Evolutionary conservation across 2,329 filamentous ascomycete species (phyloP), one percentile per base, ranked within the genome.

Genomic region (Hypoxylon sp.): DNA sequence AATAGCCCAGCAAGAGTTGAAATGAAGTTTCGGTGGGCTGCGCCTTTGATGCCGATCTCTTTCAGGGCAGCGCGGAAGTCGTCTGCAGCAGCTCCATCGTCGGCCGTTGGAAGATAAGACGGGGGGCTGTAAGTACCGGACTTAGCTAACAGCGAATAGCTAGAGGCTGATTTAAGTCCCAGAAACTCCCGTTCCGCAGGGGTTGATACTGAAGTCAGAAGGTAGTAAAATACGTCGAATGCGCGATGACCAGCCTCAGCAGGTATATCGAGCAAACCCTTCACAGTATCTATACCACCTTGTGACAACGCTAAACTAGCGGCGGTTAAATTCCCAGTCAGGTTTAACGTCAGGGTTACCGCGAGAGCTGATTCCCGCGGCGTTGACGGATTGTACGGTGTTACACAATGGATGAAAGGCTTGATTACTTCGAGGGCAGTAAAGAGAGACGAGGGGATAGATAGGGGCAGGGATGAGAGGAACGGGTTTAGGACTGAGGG

Each of bases 181-280:
- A 99, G 83, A 67, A 94, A 97, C 78, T 98, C 95, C 62, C 94
- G 87, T 81, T 99, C 96, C 1, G 94, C 91, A 3, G 92, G 90
- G 0, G 93, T 96, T 0, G 96, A 97, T 0, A 93, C 92, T n/a
- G 92, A 94, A 0, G 94, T 97, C 46, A 98, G 86, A 0, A 99
- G 88, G 76, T 98, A 98, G 82, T 99, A 98, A 78, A 99, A 98
- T 54, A 97, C 96, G 77, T 99, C 95, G 74, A 99, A 99, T 3
- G 95, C 96, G 70, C 96, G 91, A 80, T 94, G 94, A 11, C 96
- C 96, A 5, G 89, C 77, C 77, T 97, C 90, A 0, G 90, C 81
- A 0, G 96, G 93, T 14, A 99, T 89, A 63, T 92, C 90, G 14
- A 98, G 84, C 10, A 99, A 84, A 46, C 95, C 96, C 69, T 89